phyloP scores from a whole-genome alignment of 2,329 filamentous ascomycete species.

The Cercospora sojina region DNA sequence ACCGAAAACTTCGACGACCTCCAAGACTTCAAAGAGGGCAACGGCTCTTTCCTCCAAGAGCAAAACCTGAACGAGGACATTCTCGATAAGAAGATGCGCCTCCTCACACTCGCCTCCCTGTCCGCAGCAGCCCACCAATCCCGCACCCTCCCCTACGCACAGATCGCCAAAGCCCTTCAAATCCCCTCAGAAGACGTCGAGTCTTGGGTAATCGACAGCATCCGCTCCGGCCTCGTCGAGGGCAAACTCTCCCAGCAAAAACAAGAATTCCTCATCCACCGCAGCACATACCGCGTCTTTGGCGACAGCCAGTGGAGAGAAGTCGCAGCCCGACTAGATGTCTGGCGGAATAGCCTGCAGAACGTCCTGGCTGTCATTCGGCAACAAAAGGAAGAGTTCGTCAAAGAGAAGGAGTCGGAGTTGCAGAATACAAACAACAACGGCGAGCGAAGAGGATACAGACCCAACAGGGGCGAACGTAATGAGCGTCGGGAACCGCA shows the following conservation, averaged over 20 bases:
- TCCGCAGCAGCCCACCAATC: conserved; percentile 74
- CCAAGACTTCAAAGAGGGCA: conserved; percentile 90
- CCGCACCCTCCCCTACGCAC: conserved; percentile 83
- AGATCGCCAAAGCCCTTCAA: conserved; percentile 81
- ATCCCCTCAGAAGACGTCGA: conserved; percentile 83
- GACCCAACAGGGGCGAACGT: conserved; percentile 29
- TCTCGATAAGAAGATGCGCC: conserved; percentile 91
- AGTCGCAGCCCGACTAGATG: conserved; percentile 83
- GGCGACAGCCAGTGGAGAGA: conserved; percentile 98
- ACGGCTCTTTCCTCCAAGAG: conserved; percentile 79
- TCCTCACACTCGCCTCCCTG: conserved; percentile 87
- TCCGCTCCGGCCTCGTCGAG: conserved; percentile 91
- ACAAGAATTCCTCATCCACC: conserved; percentile 90
- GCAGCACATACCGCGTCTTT: conserved; percentile 94
- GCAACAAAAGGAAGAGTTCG: conserved; percentile 76
- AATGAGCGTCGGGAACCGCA: conserved; percentile 26
- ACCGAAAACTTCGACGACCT: conserved; percentile 94
- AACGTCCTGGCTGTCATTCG: conserved; percentile 76
- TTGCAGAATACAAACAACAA: conserved; percentile 17
- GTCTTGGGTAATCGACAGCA: conserved; percentile 98
- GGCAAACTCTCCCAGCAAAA: conserved; percentile 93
- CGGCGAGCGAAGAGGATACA: conserved; percentile 27
- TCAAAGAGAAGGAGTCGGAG: conserved; percentile 67
- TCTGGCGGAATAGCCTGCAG: conserved; percentile 81
- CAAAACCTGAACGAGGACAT: conserved; percentile 68